Conservation (phyloP, 163 green algal genomes). For the Chloroidium sp. region DNA sequence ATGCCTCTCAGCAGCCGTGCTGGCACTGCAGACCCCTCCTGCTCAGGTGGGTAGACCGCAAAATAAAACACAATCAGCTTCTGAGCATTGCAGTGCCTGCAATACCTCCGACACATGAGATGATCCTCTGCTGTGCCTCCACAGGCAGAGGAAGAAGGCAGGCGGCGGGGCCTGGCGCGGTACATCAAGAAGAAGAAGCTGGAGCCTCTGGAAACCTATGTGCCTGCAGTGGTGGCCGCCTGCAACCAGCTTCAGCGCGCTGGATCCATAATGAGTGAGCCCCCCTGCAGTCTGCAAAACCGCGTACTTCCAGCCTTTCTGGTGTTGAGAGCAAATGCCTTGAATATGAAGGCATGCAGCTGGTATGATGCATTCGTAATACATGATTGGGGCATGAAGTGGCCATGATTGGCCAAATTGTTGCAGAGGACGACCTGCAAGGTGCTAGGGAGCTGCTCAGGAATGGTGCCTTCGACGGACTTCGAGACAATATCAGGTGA, state of each 20-base stretch:
- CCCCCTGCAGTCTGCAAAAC: neutral
- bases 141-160: too few species aligned
- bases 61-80: too few species aligned
- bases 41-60: too few species aligned
- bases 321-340: neutral
- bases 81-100: too few species aligned
- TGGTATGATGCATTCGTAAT: neutral
- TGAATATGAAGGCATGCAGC: neutral
- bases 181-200: conserved; percentile 47
- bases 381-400: neutral
- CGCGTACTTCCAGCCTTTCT: too few species aligned
- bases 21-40: too few species aligned
- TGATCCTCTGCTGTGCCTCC: too few species aligned
- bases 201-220: conserved; percentile 48
- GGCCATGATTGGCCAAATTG: neutral
- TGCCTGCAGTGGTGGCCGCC: conserved; percentile 45
- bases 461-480: conserved; percentile 14
- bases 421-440: conserved; percentile 12
- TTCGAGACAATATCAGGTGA: conserved; percentile 19
- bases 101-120: too few species aligned
- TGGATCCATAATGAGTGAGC: conserved; percentile 19
- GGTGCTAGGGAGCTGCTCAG: conserved; percentile 9
- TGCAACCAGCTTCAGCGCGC: conserved; percentile 26
- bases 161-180: conserved; percentile 9
- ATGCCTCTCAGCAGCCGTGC: too few species aligned